Conservation (phyloP, 2,329 filamentous ascomycete genomes). For the Hymenoscyphus linearis region DNA sequence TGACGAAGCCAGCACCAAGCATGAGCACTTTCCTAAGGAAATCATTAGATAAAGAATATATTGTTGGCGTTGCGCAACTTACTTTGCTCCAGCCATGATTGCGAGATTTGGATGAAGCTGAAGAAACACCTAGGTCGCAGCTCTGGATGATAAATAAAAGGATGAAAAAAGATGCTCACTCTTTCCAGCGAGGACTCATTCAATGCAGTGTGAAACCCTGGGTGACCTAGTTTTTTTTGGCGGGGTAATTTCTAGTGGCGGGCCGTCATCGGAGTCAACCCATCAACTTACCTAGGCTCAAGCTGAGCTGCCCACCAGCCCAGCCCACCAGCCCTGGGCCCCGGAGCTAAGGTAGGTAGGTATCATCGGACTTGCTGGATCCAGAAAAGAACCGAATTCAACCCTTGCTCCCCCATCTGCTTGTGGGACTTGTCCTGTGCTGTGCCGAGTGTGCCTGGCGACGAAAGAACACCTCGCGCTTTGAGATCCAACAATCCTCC, state of each 20-base stretch:
- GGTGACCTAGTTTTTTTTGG: conserved; percentile 19
- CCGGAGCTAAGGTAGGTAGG: too few species aligned
- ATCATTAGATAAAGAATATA: conserved; percentile 2
- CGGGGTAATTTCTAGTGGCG: conserved; percentile 16
- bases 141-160: neutral
- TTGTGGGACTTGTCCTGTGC: neutral
- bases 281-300: too few species aligned
- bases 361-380: too few species aligned
- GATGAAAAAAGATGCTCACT: neutral
- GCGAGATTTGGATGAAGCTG: neutral
- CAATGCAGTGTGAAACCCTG: conserved; percentile 12
- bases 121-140: neutral
- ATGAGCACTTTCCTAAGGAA: conserved; percentile 38
- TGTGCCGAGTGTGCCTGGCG: neutral
- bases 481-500: conserved; percentile 8
- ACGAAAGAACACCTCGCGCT: conserved; percentile 16
- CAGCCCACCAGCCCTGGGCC: too few species aligned
- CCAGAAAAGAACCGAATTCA: too few species aligned
- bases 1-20: conserved; percentile 49
- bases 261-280: conserved; percentile 17
- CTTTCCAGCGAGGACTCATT: conserved; percentile 17
- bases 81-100: conserved; percentile 26
- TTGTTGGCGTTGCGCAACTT: neutral
- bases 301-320: too few species aligned
- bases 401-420: neutral